These are phyloP conservation scores for Penicillium bialowiezense DNA, from an alignment of 495 filamentous ascomycete genomes.

Conservation along the genomic window DNA sequence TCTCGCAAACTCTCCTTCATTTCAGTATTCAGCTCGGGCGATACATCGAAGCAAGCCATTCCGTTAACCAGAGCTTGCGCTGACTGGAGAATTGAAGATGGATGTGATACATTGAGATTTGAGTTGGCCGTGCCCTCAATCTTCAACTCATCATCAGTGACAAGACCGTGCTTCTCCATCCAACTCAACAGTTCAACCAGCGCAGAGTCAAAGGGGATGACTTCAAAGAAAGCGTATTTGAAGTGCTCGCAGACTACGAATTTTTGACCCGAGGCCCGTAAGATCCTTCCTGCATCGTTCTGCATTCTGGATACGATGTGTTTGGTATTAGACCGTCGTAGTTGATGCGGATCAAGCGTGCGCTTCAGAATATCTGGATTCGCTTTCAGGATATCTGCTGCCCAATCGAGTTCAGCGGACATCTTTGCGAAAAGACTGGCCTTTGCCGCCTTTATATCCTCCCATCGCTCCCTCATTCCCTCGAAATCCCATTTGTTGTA, in stretches of 20 bases:
- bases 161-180: conserved; percentile 8
- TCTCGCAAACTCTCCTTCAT: too few relatives aligned
- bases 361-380: conserved; percentile 24
- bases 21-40: background rate
- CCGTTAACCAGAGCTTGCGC: background rate
- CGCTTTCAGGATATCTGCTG: conserved; percentile 12
- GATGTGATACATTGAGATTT: background rate
- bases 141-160: background rate
- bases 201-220: conserved; percentile 16
- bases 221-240: conserved; percentile 7
- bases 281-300: background rate
- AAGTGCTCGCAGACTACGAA: conserved; percentile 3
- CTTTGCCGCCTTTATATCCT: conserved; percentile 6
- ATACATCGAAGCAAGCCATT: background rate
- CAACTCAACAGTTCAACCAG: conserved; percentile 8
- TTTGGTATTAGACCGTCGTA: conserved; percentile 11
- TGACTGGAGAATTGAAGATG: background rate
- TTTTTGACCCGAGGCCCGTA: background rate
- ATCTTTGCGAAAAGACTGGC: background rate
- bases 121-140: background rate
- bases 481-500: background rate
- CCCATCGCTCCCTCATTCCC: conserved; percentile 7
- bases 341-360: conserved; percentile 17
- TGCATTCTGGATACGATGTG: conserved; percentile 15
- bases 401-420: conserved; percentile 9